phyloP scores from a whole-genome alignment of 768 basidiomycete genomes.

The Macrocybe gigantea region DNA sequence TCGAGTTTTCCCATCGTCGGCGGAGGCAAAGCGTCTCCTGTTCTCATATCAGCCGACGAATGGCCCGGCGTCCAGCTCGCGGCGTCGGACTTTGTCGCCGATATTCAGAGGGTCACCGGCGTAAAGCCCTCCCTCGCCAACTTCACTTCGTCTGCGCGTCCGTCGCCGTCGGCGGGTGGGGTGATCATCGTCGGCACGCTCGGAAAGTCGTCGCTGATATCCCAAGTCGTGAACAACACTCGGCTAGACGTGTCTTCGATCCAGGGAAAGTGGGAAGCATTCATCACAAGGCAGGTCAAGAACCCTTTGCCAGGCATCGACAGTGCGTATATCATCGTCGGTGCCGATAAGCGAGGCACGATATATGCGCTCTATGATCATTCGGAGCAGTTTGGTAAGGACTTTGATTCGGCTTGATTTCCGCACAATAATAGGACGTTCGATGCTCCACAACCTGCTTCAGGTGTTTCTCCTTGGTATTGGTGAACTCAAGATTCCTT shows the following conservation, averaged over 20 bases:
- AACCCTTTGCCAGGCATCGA: slow-evolving; percentile 53
- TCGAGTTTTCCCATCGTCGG: slow-evolving; percentile 39
- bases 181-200: slow-evolving; percentile 65
- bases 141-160: slow-evolving; percentile 30
- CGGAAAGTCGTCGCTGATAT: slow-evolving; percentile 49
- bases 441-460: background rate
- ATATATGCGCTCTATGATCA: slow-evolving; percentile 65
- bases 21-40: slow-evolving; percentile 38
- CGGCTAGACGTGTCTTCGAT: slow-evolving; percentile 51
- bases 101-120: slow-evolving; percentile 60
- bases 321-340: slow-evolving; percentile 62
- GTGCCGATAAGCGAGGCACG: slow-evolving; percentile 64
- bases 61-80: slow-evolving; percentile 62
- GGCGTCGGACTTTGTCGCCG: slow-evolving; percentile 52
- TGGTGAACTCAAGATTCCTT: slow-evolving; percentile 31
- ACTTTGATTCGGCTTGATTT: background rate
- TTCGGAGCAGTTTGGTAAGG: slow-evolving; percentile 59
- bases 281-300: slow-evolving; percentile 42
- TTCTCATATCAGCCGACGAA: slow-evolving; percentile 48
- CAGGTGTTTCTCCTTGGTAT: slow-evolving; percentile 67
- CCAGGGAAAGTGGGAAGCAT: slow-evolving; percentile 66
- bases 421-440: background rate
- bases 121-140: slow-evolving; percentile 47
- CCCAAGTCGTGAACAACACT: slow-evolving; percentile 44
- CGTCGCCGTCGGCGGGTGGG: slow-evolving; percentile 19